phyloP scores from a whole-genome alignment of 179 eudicot genomes.

The Patellifolia procumbens region DNA sequence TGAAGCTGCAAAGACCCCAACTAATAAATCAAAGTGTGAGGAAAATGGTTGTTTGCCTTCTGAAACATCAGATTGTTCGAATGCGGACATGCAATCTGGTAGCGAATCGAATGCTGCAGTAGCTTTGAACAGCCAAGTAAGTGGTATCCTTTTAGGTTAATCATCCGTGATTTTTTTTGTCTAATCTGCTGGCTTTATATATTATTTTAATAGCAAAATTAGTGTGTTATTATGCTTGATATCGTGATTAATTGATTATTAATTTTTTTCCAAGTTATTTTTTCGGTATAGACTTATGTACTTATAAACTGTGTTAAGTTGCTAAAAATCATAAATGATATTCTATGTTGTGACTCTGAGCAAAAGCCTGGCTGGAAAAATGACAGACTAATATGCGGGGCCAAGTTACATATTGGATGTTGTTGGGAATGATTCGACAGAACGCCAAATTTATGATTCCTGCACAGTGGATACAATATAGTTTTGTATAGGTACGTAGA shows the following conservation, averaged over 20 bases:
- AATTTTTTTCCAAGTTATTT: neutral
- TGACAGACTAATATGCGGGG: no score
- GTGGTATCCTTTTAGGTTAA: neutral
- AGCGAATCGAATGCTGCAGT: slow-evolving; percentile 30
- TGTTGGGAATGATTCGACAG: no score
- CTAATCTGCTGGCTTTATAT: neutral
- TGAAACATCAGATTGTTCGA: slow-evolving; percentile 40
- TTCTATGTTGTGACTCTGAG: no score
- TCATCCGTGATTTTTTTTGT: neutral
- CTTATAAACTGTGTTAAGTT: neutral
- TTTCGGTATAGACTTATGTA: neutral
- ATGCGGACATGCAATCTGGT: slow-evolving; percentile 37
- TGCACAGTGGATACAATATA: no score
- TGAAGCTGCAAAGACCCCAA: slow-evolving; percentile 56
- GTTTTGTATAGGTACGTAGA: no score
- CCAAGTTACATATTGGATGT: no score
- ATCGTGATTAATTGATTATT: no score
- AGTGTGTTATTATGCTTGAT: no score
- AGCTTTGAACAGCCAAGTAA: slow-evolving; percentile 43
- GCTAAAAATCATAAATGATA: no score
- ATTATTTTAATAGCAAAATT: neutral
- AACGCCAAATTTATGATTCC: no score
- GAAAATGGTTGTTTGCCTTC: slow-evolving; percentile 37
- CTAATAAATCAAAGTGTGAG: slow-evolving; percentile 29
- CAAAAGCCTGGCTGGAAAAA: no score